phyloP scores from a whole-genome alignment of 129 eudicot genomes.

The Flaveria ramosissima region DNA sequence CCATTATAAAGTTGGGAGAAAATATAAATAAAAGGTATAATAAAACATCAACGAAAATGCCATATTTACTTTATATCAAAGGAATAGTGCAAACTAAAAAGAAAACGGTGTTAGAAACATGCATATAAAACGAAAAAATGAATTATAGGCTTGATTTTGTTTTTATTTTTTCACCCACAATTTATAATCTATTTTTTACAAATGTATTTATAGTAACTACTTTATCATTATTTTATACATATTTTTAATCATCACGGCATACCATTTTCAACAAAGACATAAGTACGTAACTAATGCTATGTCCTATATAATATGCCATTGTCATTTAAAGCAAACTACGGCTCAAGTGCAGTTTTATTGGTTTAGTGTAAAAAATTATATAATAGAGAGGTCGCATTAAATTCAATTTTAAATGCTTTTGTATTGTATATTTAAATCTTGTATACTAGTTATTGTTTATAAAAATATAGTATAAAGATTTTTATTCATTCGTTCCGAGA shows the following conservation, averaged over 20 bases:
- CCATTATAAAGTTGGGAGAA: too few species aligned
- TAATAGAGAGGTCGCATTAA: not conserved
- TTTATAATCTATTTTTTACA: too few species aligned
- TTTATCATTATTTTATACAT: too few species aligned
- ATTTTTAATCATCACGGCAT: too few species aligned
- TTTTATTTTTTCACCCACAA: too few species aligned
- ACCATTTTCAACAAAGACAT: too few species aligned
- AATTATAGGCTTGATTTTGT: too few species aligned
- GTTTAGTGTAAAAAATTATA: not conserved
- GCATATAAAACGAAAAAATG: not conserved
- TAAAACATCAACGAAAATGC: too few species aligned
- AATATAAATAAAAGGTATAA: too few species aligned
- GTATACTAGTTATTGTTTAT: not conserved
- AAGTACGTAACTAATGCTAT: constrained; percentile 10
- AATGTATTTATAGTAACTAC: too few species aligned
- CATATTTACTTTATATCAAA: too few species aligned
- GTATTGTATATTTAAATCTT: not conserved
- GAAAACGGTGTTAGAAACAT: not conserved
- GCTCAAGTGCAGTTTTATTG: not conserved
- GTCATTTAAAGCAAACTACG: not conserved
- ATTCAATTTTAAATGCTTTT: not conserved
- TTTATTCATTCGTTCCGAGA: too few species aligned
- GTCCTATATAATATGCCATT: not conserved
- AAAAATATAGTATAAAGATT: not conserved
- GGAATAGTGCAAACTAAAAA: not conserved